Evolutionary conservation across 352 stramenopile species (phyloP), one percentile per base, ranked within the genome.

Genomic region (Phytopythium helicoides): DNA sequence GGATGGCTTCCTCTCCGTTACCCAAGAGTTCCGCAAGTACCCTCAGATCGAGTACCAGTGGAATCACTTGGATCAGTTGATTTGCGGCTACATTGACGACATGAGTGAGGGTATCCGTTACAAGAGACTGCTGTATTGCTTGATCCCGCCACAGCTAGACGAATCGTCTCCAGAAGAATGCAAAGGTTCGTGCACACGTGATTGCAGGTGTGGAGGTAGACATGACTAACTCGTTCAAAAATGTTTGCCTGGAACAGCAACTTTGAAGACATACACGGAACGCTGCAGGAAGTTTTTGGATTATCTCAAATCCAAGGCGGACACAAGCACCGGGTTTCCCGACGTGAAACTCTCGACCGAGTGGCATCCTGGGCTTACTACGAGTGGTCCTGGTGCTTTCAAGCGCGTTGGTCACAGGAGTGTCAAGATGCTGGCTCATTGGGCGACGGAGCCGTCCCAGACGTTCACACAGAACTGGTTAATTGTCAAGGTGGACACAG

Each of bases 91-190:
- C 64, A 87, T 86, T 21, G 86, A 93, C 54, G 76, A 90, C 31
- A 95, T 95, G 83, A 86, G 69, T 54, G 86, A 95, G 60, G 77
- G 64, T 22, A 90, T 87, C 34, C 82, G 84, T 21, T 92, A 90
- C 54, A 91, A 91, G 45, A 77, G 86, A 15, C 87, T 81, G 37
- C 50, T 89, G 21, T 90, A 81, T 51, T 90, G 78, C 46, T 64
- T 94, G 34, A 58, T 92, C 12, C 83, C 83, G 8, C 79, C 82
- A 18, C 54, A 62, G 22, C 54, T 82, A 0, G 56, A 65, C 28
- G 64, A 64, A 2, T 39, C 12, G 23, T 40, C 47, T 63, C 66
- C 1, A 44, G 68, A 60, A 26, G 18, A 11, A 6, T 53, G 31
- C 34, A 36, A 33, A 53, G 47, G 47, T 53, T 35, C 1, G 47